These are phyloP conservation scores for Backusella tuberculispora DNA, from an alignment of 192 early-diverging fungal genomes.

Conservation along the genomic window DNA sequence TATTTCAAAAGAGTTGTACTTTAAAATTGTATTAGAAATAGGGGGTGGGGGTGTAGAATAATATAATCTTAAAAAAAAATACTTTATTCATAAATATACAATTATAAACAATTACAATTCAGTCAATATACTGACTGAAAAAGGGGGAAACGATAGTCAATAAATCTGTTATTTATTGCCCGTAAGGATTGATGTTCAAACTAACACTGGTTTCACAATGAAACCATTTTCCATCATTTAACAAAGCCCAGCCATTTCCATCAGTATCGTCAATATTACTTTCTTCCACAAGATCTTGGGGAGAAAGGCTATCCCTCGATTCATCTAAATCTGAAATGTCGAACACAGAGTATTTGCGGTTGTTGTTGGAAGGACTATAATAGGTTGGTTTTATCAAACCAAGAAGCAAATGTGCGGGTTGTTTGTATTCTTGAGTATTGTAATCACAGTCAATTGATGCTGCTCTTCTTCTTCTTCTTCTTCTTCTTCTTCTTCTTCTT, in stretches of 20 bases:
- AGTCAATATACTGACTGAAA: too few relatives aligned
- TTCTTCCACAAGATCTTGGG: background rate
- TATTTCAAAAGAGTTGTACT: too few relatives aligned
- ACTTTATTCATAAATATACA: too few relatives aligned
- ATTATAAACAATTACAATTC: too few relatives aligned
- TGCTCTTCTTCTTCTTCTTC: too few relatives aligned
- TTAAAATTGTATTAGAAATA: too few relatives aligned
- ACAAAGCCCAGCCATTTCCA: background rate
- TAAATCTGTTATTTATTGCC: background rate
- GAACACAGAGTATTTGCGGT: background rate
- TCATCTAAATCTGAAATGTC: background rate
- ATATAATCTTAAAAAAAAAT: too few relatives aligned
- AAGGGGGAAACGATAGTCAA: too few relatives aligned
- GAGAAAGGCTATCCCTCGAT: background rate
- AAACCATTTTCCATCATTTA: background rate
- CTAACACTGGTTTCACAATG: background rate
- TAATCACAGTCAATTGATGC: background rate
- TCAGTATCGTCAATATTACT: background rate
- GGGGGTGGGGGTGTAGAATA: too few relatives aligned
- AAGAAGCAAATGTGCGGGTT: background rate
- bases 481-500: slow-evolving; percentile 4
- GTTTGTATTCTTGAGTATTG: background rate
- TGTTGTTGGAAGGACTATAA: background rate
- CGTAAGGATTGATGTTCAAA: background rate
- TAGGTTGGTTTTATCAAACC: background rate